A percentile compares a stretch with the other conserved stretches of the same genome.
Conservation (phyloP, 768 basidiomycete genomes). For the Coprinopsis sp. region DNA sequence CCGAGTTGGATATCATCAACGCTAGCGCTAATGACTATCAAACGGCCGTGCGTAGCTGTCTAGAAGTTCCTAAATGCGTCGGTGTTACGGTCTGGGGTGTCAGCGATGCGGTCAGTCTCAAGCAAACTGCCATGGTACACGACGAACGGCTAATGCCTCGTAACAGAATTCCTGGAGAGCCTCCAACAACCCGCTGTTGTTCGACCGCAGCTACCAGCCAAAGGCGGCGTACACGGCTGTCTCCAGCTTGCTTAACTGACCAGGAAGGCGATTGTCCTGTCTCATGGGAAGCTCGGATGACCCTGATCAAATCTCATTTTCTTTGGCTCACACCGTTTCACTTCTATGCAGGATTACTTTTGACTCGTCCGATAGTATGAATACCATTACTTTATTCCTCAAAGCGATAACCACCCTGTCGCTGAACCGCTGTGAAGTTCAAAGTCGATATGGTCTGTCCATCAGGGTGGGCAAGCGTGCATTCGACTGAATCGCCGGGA, state of each 20-base stretch:
- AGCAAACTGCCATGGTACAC: too few relatives aligned
- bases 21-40: conserved; percentile 38
- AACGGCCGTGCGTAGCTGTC: conserved; percentile 43
- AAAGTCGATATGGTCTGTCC: conserved; percentile 58
- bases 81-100: conserved; percentile 50
- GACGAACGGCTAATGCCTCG: neutral
- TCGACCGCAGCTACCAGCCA: conserved; percentile 21
- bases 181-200: conserved; percentile 19
- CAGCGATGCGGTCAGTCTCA: conserved; percentile 34
- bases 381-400: neutral
- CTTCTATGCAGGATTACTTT: neutral
- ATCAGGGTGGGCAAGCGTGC: conserved; percentile 52
- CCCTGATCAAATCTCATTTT: neutral
- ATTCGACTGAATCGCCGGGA: conserved; percentile 76
- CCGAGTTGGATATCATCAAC: conserved; percentile 40
- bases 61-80: conserved; percentile 37
- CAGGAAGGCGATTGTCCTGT: neutral
- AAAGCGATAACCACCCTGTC: conserved; percentile 60
- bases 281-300: neutral
- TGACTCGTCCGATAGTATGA: neutral
- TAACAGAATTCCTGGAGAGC: conserved; percentile 27
- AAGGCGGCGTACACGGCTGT: conserved; percentile 25
- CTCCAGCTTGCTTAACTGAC: conserved; percentile 9
- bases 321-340: neutral
- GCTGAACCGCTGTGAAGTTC: conserved; percentile 57